A percentile compares a stretch with the other conserved stretches of the same genome.
phyloP scores from a whole-genome alignment of 345 rosid genomes.

The Stellera chamaejasme region DNA sequence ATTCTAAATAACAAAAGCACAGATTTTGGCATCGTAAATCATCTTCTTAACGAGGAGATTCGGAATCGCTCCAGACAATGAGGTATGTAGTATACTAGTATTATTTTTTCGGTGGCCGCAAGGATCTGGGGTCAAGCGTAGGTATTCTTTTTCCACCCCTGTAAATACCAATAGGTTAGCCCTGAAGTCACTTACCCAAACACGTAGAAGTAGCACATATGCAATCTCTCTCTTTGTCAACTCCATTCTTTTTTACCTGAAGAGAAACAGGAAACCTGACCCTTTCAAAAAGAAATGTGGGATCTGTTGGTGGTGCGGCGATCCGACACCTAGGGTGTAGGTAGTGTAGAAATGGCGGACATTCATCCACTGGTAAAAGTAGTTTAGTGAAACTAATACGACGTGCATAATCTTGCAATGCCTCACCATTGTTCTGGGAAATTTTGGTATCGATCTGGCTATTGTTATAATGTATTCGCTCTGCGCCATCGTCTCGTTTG shows the following conservation, averaged over 20 bases:
- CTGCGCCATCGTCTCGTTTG: not conserved
- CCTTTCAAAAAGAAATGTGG: slow-evolving; percentile 1
- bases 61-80: slow-evolving; percentile 37
- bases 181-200: not conserved
- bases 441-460: not conserved
- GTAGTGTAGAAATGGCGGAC: slow-evolving; percentile 10
- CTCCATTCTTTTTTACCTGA: slow-evolving; percentile 16
- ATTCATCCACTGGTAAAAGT: slow-evolving; percentile 4
- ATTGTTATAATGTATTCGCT: not conserved
- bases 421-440: not conserved
- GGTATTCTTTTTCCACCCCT: slow-evolving; percentile 12
- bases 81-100: not conserved
- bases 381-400: too few species aligned
- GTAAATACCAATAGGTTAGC: slow-evolving; percentile 22
- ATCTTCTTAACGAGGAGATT: slow-evolving; percentile 58
- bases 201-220: not conserved
- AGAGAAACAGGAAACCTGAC: not conserved
- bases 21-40: slow-evolving; percentile 27
- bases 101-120: slow-evolving; percentile 5
- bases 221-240: slow-evolving; percentile 9
- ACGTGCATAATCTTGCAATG: not conserved
- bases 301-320: not conserved
- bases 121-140: slow-evolving; percentile 1
- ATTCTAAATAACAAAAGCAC: slow-evolving; percentile 28
- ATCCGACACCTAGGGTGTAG: not conserved